Conservation (phyloP, 805 yeast genomes). For the Suhomyces pyralidae region DNA sequence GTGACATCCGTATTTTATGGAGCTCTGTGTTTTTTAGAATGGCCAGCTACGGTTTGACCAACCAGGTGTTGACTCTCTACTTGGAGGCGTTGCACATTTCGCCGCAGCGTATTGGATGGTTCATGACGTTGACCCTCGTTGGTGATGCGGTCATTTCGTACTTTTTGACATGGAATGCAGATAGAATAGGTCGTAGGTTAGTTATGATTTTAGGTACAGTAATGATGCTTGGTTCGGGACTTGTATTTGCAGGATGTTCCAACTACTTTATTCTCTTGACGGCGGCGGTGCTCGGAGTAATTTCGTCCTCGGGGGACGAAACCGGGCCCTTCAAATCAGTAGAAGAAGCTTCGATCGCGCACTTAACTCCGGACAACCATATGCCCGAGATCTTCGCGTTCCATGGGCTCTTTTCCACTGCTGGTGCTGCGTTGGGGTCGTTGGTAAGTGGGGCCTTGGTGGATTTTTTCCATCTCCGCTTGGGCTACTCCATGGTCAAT, state of each 20-base stretch:
- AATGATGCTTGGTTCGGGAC: slow-evolving; percentile 68
- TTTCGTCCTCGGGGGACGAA: slow-evolving; percentile 86
- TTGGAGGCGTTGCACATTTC: slow-evolving; percentile 52
- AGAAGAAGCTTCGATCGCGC: slow-evolving; percentile 81
- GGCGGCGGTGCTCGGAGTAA: slow-evolving; percentile 82
- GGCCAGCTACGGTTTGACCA: slow-evolving; percentile 74
- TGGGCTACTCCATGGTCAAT: slow-evolving; percentile 30
- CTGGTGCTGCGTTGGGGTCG: slow-evolving; percentile 75
- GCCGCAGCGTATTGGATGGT: slow-evolving; percentile 64
- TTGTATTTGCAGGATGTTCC: slow-evolving; percentile 55
- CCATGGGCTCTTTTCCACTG: slow-evolving; percentile 64
- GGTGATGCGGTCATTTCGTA: slow-evolving; percentile 79
- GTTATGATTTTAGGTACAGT: slow-evolving; percentile 63
- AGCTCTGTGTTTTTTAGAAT: slow-evolving; percentile 66
- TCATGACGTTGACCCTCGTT: slow-evolving; percentile 75
- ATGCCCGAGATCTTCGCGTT: slow-evolving; percentile 75
- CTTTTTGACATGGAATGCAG: slow-evolving; percentile 74
- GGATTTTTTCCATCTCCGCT: slow-evolving; percentile 36
- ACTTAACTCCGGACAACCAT: slow-evolving; percentile 60
- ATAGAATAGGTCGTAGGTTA: slow-evolving; percentile 60
- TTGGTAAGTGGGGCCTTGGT: slow-evolving; percentile 59
- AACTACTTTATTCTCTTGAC: slow-evolving; percentile 53
- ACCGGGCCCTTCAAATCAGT: slow-evolving; percentile 88
- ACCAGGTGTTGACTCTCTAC: slow-evolving; percentile 71
- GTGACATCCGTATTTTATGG: slow-evolving; percentile 65